phyloP scores from a whole-genome alignment of 345 rosid species.

The Gossypium arboreum region DNA sequence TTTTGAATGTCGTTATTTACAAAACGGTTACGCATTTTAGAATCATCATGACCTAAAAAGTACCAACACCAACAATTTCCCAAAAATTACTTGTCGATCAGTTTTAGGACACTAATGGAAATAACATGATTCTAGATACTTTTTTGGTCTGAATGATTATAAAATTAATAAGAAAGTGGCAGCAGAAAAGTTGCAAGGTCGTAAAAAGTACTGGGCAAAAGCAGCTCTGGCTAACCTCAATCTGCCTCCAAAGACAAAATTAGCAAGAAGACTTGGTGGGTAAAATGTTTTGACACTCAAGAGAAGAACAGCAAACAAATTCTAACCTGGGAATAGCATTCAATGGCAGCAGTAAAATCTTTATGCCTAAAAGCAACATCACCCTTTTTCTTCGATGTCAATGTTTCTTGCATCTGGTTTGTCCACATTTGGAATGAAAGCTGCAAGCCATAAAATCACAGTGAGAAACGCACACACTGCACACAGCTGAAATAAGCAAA shows the following conservation, averaged over 20 bases:
- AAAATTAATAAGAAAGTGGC: not conserved
- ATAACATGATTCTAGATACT: not conserved
- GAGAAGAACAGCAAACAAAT: conserved; percentile 8
- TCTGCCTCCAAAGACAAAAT: not conserved
- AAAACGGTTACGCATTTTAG: not conserved
- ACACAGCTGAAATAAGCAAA: not conserved
- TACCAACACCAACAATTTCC: not conserved
- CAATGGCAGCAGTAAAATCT: conserved; percentile 61
- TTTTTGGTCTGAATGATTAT: not conserved
- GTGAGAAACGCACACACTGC: not conserved
- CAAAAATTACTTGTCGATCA: not conserved
- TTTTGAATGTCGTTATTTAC: not conserved
- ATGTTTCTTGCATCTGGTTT: conserved; percentile 85
- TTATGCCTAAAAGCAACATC: conserved; percentile 82
- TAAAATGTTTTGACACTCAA: not conserved
- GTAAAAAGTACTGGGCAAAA: not conserved
- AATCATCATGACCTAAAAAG: not conserved
- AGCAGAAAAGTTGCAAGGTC: not conserved
- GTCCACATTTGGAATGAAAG: conserved; percentile 99
- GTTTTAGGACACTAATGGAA: not conserved
- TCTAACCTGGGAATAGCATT: conserved; percentile 74
- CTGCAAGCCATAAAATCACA: conserved; percentile 33
- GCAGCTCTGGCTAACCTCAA: not conserved
- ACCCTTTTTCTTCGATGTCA: conserved; percentile 85
- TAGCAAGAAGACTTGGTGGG: not conserved